Base-by-base conservation (phyloP, 1,284 basidiomycete genomes). In the Malassezia globosa region DNA sequence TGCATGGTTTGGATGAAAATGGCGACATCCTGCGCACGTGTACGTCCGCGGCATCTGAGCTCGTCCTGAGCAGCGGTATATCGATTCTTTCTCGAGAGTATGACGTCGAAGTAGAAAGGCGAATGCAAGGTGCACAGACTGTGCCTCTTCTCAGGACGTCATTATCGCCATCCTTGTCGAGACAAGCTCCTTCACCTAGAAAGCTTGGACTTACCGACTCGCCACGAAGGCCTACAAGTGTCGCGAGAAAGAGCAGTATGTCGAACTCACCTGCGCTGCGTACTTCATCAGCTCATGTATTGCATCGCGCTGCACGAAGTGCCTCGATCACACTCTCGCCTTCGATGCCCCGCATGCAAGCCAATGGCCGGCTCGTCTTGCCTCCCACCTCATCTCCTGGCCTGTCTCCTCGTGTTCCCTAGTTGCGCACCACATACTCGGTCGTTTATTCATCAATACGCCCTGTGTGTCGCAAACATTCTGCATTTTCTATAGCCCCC, bases 331-430 rank as follows among this genome's bases (percentile, higher is more conserved):
- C 42, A 11, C 49, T 51, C 14, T 46, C 49, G 1, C 45, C 50
- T 11, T 16, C 40, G 16, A 24, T 45, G 16, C 37, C 50, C 1
- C 31, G 25, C 1, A 14, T 36, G 26, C 50, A 52, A 11, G 34
- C 39, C 10, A 52, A 52, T 23, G 50, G 50, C 18, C 50, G 50
- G 16, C 26, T 52, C n/a, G 50, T 52, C 16, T 18, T 52, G 4
- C 41, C 41, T 7, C 21, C 31, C 13, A 13, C 29, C 11, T 7
- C 19, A 13, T 31, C 29, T 11, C 29, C 29, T 31, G 29, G 29
- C 16, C 29, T n/a, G n/a, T n/a, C n/a, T n/a, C n/a, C n/a, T n/a
- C n/a, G n/a, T n/a, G n/a, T n/a, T n/a, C n/a, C n/a, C n/a, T n/a
- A n/a, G n/a, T n/a, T n/a, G n/a, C n/a, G n/a, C n/a, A n/a, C n/a